Base-by-base conservation (phyloP, 2,329 filamentous ascomycete genomes). In the Ceratocystis eucalypticola region DNA sequence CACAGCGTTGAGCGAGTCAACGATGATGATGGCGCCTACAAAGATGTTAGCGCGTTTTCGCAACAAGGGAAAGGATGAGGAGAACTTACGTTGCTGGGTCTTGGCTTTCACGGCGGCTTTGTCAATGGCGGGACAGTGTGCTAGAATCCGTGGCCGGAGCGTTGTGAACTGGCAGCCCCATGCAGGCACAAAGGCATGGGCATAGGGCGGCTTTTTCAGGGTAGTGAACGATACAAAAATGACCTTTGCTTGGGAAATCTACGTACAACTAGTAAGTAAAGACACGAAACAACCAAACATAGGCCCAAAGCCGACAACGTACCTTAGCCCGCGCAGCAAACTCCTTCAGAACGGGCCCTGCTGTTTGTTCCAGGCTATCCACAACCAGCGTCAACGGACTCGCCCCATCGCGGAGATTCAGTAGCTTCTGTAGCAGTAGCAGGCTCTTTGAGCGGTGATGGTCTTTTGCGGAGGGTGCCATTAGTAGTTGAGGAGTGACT, bases 361-460 rank as follows among this genome's bases (percentile, higher is more conserved):
- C 89, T 30, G 86, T 85, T 76, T 96, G 91, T 76, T 96, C 91
- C 37, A 96, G 79, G 44, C 82, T 89, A 75, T 97, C 93, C 66
- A 96, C 80, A 2, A 96, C 76, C 30, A 97, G 79, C 0, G 92
- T 96, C 72, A 97, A 85, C 2, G 93, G 93, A 62, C 91, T 96
- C 15, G 88, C 85, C 66, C 84, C 85, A 74, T 94, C 88, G 69
- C 90, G 83, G 66, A 90, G 79, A 72, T 86, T 89, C 69, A 96
- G 80, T 1, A 96, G 79, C 73, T 91, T 92, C 69, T 91, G 89
- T 66, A 96, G 85, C 1, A 96, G 80, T 2, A 96, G 83, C 25
- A 95, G 77, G 74, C 91, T 92, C 75, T 96, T 91, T 22, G 90
- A 92, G 70, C 90, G 84, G 37, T 88, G 82, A 72, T 96, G 89